Base-by-base conservation (phyloP, 2,329 filamentous ascomycete species). In the Alternaria ethzedia region DNA sequence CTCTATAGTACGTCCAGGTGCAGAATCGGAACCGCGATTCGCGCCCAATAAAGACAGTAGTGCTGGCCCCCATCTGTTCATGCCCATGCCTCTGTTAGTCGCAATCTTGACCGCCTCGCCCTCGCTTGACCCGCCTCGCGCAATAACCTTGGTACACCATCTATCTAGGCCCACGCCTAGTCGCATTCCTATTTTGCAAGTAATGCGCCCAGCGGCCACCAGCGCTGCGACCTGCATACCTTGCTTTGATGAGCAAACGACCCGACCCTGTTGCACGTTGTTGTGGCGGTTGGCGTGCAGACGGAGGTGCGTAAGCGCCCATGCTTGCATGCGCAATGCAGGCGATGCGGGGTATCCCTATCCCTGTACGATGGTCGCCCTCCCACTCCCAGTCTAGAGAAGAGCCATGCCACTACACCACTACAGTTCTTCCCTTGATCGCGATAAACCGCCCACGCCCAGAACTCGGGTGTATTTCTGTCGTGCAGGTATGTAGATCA, bases 251-350 rank as follows among this genome's bases (percentile, higher is more conserved):
- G 3, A 15, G 15, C 36, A 41, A 41, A 41, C 36, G 36, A 41
- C n/a, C 13, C 21, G 23, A 55, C 57, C 50, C 52, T 47, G 30
- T 49, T n/a, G 49, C 63, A 63, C 63, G 63, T 65, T 65, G 51
- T 63, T 60, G 63, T 51, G 49, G 49, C 49, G 28, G 36, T 41
- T 41, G 36, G 36, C 36, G 36, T 41, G 36, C 36, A 41, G 36
- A 41, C 32, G 36, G 8, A 41, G 56, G 63, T 57, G 55, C 54
- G 46, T 45, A 63, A 63, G 57, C 62, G 62, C 62, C 61, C 25
- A 56, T 63, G 58, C 47, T 54, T 25, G 52, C 30, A 56, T 63
- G 54, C 47, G 59, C 32, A 56, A 44, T 30, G 28, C 36, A 10
- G 9, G 7, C 30, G 11, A 51, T 46, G 51, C 51, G 36, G 49